Base-by-base conservation (phyloP, 2,329 filamentous ascomycete species). In the Fusarium abutilonis region DNA sequence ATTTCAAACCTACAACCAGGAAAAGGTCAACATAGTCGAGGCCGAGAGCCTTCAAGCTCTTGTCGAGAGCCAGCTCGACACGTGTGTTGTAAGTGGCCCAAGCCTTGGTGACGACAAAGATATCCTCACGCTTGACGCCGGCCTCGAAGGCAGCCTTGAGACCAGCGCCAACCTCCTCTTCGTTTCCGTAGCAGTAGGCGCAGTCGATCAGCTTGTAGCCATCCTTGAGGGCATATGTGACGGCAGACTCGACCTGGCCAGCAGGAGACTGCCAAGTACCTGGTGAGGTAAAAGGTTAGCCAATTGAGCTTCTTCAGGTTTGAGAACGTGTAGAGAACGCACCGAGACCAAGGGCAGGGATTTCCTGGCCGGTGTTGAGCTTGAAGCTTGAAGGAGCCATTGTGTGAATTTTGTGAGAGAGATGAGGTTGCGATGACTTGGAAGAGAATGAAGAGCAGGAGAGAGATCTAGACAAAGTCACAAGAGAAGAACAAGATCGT, bases 101-200 rank as follows among this genome's bases (percentile, higher is more conserved):
- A 34, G 93, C 84, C 83, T 96, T 96, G 70, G 88, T 92, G 51
- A 91, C 90, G 56, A 96, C 86, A 78, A 95, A 96, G 60, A 96
- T 78, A 55, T 96, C 90, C 74, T 90, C 85, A 60, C 92, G 85
- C 82, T 89, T 90, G 69, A 90, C 80, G 21, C 91, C 91, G 6
- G 86, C 79, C 23, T 79, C 81, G 70, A 94, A 86, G 28, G 89
- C 91, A 52, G 90, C 87, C 73, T 87, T 86, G 50, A 96, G 83
- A 9, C 90, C 92, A 72, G 88, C 80, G 63, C 92, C 92, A 14
- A 96, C 92, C 75, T 94, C 91, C 43, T 89, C 84, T 77, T 96
- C 92, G 75, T 96, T 93, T 67, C 82, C 88, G 76, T 92, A 92
- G 78, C 88, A 89, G 79, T 89, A 91, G 6, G 90, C 88, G 66